phyloP scores from a whole-genome alignment of 2,329 filamentous ascomycete species.

The Knoxdaviesia proteae region DNA sequence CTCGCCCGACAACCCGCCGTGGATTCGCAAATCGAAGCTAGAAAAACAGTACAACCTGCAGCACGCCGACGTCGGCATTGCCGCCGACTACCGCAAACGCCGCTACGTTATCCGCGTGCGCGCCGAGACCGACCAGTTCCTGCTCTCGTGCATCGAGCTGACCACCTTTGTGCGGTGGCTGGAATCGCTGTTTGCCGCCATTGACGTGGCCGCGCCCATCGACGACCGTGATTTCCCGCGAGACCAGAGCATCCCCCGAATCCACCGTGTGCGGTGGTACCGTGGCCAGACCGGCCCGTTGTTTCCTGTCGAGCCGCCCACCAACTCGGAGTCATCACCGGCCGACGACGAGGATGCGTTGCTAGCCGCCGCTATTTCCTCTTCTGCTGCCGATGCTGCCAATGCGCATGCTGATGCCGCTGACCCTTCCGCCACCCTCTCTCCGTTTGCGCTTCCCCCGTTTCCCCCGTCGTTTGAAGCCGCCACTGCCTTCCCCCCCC shows the following conservation, averaged over 20 bases:
- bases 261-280: slow-evolving; percentile 30
- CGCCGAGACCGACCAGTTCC: slow-evolving; percentile 52
- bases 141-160: slow-evolving; percentile 44
- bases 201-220: slow-evolving; percentile 48
- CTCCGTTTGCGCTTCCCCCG: too few relatives aligned
- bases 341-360: neutral
- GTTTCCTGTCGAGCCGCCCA: slow-evolving; percentile 10
- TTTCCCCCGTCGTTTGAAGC: too few relatives aligned
- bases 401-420: too few relatives aligned
- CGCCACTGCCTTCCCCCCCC: too few relatives aligned
- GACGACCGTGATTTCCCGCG: slow-evolving; percentile 47
- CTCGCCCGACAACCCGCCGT: slow-evolving; percentile 28
- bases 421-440: too few relatives aligned
- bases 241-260: slow-evolving; percentile 39
- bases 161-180: slow-evolving; percentile 49
- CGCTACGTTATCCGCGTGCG: slow-evolving; percentile 51
- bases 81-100: slow-evolving; percentile 42
- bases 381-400: too few relatives aligned
- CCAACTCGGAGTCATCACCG: slow-evolving; percentile 2
- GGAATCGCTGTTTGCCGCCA: slow-evolving; percentile 48
- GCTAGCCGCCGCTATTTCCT: too few relatives aligned
- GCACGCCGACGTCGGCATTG: slow-evolving; percentile 56
- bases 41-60: slow-evolving; percentile 51
- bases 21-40: slow-evolving; percentile 30
- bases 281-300: slow-evolving; percentile 15